phyloP scores from a whole-genome alignment of 2,329 filamentous ascomycete genomes.

The Hymenoscyphus linearis region DNA sequence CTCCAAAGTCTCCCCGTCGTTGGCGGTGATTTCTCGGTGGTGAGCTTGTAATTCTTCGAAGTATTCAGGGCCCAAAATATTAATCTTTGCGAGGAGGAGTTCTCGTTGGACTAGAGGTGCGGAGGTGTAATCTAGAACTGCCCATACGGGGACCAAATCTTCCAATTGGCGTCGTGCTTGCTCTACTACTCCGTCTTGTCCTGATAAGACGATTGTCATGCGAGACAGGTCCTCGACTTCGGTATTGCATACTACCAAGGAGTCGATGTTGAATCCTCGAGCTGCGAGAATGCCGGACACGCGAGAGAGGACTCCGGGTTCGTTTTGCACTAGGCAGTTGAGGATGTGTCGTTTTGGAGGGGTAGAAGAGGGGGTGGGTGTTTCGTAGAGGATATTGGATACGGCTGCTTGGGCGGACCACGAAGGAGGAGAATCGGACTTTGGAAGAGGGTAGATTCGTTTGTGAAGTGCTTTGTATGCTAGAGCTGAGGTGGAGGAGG shows the following conservation, averaged over 20 bases:
- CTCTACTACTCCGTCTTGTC: slow-evolving; percentile 95
- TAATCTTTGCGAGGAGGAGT: slow-evolving; percentile 90
- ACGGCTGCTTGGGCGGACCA: slow-evolving; percentile 93
- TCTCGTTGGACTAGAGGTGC: slow-evolving; percentile 93
- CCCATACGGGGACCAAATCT: slow-evolving; percentile 96
- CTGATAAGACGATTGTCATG: slow-evolving; percentile 97
- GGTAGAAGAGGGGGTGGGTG: slow-evolving; percentile 72
- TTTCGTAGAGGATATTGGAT: slow-evolving; percentile 98
- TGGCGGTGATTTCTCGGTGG: slow-evolving; percentile 79
- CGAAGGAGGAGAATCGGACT: slow-evolving; percentile 66
- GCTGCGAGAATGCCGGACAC: slow-evolving; percentile 95
- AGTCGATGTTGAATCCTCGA: slow-evolving; percentile 98
- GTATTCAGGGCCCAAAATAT: slow-evolving; percentile 94
- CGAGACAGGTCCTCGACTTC: slow-evolving; percentile 94
- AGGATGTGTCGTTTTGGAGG: slow-evolving; percentile 93
- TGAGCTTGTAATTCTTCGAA: slow-evolving; percentile 95
- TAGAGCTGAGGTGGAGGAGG: slow-evolving; percentile 82
- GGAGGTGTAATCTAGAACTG: slow-evolving; percentile 91
- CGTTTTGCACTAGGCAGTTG: slow-evolving; percentile 98
- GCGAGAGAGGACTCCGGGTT: slow-evolving; percentile 93
- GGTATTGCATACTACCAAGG: slow-evolving; percentile 93
- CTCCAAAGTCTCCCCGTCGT: slow-evolving; percentile 30
- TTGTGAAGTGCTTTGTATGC: slow-evolving; percentile 97
- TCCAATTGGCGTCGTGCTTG: slow-evolving; percentile 93
- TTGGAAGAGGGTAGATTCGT: slow-evolving; percentile 78